Evolutionary conservation across 2,329 filamentous ascomycete species (phyloP).

Genomic region (Phialocephala sp.): DNA sequence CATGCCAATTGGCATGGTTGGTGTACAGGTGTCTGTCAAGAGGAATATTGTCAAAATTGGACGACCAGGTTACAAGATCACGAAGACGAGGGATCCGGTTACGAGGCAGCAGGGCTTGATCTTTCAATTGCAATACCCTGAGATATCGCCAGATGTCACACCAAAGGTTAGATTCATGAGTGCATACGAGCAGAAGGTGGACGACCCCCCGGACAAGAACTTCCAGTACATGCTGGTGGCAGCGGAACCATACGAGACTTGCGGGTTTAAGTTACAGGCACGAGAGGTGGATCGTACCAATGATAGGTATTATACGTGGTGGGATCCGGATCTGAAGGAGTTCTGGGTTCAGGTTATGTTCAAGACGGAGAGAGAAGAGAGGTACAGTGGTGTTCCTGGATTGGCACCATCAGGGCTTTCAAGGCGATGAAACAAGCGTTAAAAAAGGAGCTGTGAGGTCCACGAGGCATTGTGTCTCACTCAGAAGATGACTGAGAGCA

Average conservation of each 20-base stretch:
- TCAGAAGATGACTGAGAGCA: conserved; percentile 2
- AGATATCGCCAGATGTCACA: conserved; percentile 75
- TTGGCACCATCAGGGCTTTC: conserved; percentile 47
- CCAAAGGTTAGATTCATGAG: conserved; percentile 97
- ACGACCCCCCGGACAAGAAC: conserved; percentile 88
- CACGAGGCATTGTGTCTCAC: neutral
- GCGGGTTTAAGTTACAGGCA: conserved; percentile 93
- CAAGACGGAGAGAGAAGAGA: conserved; percentile 96
- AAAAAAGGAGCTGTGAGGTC: conserved; percentile 25
- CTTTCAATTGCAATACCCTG: conserved; percentile 96
- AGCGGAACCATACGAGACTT: conserved; percentile 97
- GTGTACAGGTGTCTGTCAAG: conserved; percentile 65
- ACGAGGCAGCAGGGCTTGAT: conserved; percentile 87
- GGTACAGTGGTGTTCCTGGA: conserved; percentile 72
- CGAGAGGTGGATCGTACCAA: conserved; percentile 90
- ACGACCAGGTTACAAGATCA: conserved; percentile 95
- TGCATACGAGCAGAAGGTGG: conserved; percentile 93
- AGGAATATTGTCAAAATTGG: conserved; percentile 94
- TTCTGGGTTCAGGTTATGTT: conserved; percentile 99
- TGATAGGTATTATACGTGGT: conserved; percentile 91
- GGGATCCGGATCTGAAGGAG: conserved; percentile 93
- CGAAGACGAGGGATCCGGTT: conserved; percentile 88
- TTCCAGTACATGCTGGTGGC: conserved; percentile 96
- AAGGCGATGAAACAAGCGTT: conserved; percentile 33
- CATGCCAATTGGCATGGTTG: conserved; percentile 76